phyloP scores from a whole-genome alignment of 257 asterid species.

The Solanum lycopersicoides region DNA sequence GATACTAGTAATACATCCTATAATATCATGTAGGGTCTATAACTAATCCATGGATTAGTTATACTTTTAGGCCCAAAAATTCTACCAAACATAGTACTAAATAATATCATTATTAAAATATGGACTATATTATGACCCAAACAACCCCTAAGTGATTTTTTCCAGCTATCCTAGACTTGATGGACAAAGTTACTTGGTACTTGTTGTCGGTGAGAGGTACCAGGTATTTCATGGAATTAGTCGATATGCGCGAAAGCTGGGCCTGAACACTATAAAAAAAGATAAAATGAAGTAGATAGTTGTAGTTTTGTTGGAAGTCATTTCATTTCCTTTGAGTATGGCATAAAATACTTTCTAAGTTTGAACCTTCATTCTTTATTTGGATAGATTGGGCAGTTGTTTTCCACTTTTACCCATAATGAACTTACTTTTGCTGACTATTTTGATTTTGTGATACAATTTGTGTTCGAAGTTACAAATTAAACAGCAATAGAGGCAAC shows the following conservation, averaged over 20 bases:
- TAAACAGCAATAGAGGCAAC: not conserved
- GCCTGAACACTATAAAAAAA: no score
- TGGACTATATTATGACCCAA: no score
- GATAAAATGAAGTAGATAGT: not conserved
- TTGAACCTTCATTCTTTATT: not conserved
- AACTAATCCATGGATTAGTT: no score
- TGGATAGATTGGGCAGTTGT: not conserved
- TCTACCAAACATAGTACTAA: no score
- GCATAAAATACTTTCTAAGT: not conserved
- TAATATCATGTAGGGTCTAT: no score
- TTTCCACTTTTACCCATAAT: not conserved
- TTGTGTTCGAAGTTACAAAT: not conserved
- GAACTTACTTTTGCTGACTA: not conserved
- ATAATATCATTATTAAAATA: no score
- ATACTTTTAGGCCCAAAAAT: no score
- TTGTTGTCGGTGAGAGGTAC: not conserved
- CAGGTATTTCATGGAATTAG: not conserved
- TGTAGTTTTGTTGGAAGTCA: not conserved
- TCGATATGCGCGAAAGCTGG: not conserved
- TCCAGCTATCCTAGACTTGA: not conserved
- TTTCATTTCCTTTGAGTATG: not conserved
- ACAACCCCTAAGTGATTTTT: no score
- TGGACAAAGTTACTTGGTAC: not conserved
- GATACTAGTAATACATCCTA: no score
- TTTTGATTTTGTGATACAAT: not conserved